Evolutionary conservation across 441 rosid species (phyloP), one percentile per base, ranked within the genome.

Genomic region (Pelargonium myrrhifolium): DNA sequence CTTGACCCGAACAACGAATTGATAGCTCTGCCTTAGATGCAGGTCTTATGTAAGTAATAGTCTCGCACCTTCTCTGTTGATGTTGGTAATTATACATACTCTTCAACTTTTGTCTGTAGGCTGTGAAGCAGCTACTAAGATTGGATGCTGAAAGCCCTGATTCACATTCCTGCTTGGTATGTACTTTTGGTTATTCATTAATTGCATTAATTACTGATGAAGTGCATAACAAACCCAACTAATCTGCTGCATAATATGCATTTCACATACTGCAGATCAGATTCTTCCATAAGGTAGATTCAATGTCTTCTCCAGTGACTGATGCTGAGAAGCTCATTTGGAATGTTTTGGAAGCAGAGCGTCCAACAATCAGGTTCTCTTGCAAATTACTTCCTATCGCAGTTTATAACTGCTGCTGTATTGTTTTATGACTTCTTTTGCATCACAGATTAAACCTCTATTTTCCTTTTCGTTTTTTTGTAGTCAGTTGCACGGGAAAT

Each of bases 91-190:
- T 1, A 6, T 35, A 35, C 39, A 6, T 6, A 6, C 39, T 35
- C 37, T 12, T 53, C n/a, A 53, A 4, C 11, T 21, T 40, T 49
- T 17, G 3, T 35, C 18, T 78, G 75, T 74, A 96, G 99, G 98
- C 98, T 64, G 86, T 96, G 69, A 90, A 90, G 80, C 91, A 90
- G 69, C 74, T 93, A 80, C 83, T 89, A 60, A 85, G 90, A 79
- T 69, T 96, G 88, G 96, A 90, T 72, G 85, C 89, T 21, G 98
- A 96, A 79, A 82, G 83, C 72, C 96, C 99, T 4, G 94, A 92
- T 81, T 79, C 98, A 56, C 98, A 92, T 84, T 76, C 91, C 70
- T 86, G 98, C 79, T 80, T 96, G 99, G 99, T 95, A 84, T 74
- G 84, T 69, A 65, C 62, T 66, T 12, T 71, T 24, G 66, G 14